Evolutionary conservation across 306 rosid genomes (phyloP).

Genomic region (Prosopis cineraria): DNA sequence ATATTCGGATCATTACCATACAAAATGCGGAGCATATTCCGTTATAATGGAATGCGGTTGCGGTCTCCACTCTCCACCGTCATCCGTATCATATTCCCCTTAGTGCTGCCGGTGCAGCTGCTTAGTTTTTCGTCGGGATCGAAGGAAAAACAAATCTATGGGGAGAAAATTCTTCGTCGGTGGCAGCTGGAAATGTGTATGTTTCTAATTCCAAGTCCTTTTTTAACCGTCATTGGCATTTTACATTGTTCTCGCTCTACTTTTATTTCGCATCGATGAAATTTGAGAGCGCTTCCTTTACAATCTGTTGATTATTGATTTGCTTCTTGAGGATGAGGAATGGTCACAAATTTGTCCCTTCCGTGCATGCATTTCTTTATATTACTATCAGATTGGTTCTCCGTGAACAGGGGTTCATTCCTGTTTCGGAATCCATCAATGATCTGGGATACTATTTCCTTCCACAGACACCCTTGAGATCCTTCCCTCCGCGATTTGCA

Average conservation of each 20-base stretch:
- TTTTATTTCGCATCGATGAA: slow-evolving; percentile 12
- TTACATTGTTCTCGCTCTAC: not conserved
- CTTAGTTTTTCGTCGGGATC: slow-evolving; percentile 29
- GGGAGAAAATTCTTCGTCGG: slow-evolving; percentile 86
- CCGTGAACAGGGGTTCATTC: not conserved
- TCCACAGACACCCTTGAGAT: slow-evolving; percentile 26
- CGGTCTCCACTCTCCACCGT: no score
- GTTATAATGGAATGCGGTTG: no score
- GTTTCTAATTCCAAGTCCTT: slow-evolving; percentile 13
- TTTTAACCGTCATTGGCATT: not conserved
- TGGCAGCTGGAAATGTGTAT: slow-evolving; percentile 96
- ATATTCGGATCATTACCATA: no score
- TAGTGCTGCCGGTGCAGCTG: no score
- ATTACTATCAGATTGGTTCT: slow-evolving; percentile 30
- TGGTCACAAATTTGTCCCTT: not conserved
- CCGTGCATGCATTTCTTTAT: not conserved
- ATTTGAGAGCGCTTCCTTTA: not conserved
- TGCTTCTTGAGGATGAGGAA: not conserved
- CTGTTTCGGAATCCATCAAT: not conserved
- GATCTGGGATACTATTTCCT: not conserved
- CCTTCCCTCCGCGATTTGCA: slow-evolving; percentile 3
- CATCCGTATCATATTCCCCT: no score
- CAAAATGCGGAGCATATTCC: no score
- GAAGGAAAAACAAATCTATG: slow-evolving; percentile 39
- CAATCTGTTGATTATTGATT: not conserved